phyloP scores from a whole-genome alignment of 495 filamentous ascomycete species.

The Penicillium coffeae region DNA sequence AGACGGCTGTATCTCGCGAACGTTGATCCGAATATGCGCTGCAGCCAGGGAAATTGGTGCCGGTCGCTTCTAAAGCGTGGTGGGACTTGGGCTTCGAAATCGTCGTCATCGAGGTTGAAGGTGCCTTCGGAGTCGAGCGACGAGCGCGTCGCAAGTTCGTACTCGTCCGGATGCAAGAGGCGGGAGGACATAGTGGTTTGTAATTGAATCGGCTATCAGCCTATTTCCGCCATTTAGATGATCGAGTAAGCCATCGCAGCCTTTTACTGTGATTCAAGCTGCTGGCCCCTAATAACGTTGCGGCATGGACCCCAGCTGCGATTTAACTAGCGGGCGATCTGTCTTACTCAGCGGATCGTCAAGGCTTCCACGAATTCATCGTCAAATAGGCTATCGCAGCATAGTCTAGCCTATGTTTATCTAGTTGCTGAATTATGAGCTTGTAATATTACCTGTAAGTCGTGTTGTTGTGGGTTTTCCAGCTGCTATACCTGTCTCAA shows the following conservation, averaged over 20 bases:
- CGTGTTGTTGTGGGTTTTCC: too few species aligned
- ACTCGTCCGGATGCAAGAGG: conserved; percentile 43
- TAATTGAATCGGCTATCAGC: neutral
- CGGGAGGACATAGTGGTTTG: conserved; percentile 34
- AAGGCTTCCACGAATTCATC: too few species aligned
- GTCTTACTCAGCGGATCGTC: too few species aligned
- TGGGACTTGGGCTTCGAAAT: conserved; percentile 45
- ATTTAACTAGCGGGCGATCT: too few species aligned
- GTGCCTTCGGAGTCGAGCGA: conserved; percentile 44
- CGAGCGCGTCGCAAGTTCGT: conserved; percentile 42
- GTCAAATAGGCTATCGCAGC: too few species aligned
- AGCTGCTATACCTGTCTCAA: too few species aligned
- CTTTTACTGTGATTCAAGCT: neutral
- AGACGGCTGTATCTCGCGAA: conserved; percentile 34
- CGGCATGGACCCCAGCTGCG: too few species aligned
- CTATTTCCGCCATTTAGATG: neutral
- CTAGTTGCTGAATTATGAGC: too few species aligned
- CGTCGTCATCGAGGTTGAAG: conserved; percentile 47
- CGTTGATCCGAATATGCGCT: conserved; percentile 22
- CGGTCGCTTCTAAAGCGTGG: conserved; percentile 22
- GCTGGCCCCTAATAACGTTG: too few species aligned
- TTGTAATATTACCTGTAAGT: too few species aligned
- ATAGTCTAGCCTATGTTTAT: too few species aligned
- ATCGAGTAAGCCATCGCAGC: neutral
- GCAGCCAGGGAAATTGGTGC: conserved; percentile 23